Evolutionary conservation across 805 yeast genomes (phyloP), one percentile per base, ranked within the genome.

Genomic region (Kazachstania viticola): DNA sequence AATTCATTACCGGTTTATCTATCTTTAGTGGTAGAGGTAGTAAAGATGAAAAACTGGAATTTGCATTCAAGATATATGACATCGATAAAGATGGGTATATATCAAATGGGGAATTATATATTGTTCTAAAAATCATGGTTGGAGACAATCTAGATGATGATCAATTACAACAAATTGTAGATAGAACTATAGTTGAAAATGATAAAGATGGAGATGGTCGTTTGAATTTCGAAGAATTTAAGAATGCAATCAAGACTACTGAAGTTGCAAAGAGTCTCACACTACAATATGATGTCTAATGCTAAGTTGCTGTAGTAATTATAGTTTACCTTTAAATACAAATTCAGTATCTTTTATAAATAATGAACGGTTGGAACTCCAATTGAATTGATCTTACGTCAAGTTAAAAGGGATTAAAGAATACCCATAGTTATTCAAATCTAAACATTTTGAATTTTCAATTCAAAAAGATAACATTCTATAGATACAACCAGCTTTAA

Each of bases 61-160:
- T 93, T 62, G 91, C 95, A 9, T 91, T 91, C 60, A 81, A 77
- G 48, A 84, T 91, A 14, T 91, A 91, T 51, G 99, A 91, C 52
- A 84, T 91, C 40, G 99, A 91, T 57, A 69, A 84, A 34, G 99
- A 91, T 53, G 98, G 98, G 0, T 85, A 51, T 52, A 83, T 91
- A 23, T 87, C 96, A 3, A 88, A 88, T 51, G 99, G 98, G 16
- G 99, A 91, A 58, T 58, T 91, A 35, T 91, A 79, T 48, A 67
- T 88, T 25, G 97, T 91, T 25, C 64, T 91, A 61, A 82, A 91
- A 58, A 81, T 83, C 73, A 91, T 91, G 98, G 98, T 93, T 17
- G 98, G 97, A 1, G 78, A 75, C 44, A 85, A 91, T 49, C 60
- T 93, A 35, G 79, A 75, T 39, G 94, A 82, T 37, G 74, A 73